phyloP scores from a whole-genome alignment of 805 yeast genomes.

The Tetrapisispora namnaoensis region DNA sequence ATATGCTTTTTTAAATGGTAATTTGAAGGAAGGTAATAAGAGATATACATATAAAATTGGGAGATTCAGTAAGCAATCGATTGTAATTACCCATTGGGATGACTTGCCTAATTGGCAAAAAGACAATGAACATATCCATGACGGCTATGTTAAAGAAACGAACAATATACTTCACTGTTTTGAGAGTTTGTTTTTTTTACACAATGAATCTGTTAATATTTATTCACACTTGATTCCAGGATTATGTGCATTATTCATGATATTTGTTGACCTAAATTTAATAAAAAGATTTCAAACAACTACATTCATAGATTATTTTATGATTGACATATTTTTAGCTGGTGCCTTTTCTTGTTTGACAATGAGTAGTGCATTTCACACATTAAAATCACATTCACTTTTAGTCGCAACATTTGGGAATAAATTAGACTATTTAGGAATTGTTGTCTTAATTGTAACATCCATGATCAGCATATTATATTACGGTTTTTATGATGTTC shows the following conservation, averaged over 20 bases:
- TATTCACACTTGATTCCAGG: constrained; percentile 52
- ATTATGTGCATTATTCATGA: constrained; percentile 12
- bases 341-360: constrained; percentile 53
- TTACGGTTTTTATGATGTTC: constrained; percentile 40
- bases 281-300: constrained; percentile 34
- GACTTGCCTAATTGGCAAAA: constrained; percentile 65
- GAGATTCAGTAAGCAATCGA: background rate
- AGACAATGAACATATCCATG: constrained; percentile 56
- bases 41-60: background rate
- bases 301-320: constrained; percentile 32
- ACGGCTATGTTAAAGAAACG: constrained; percentile 57
- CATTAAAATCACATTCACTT: constrained; percentile 55
- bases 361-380: constrained; percentile 58
- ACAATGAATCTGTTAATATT: constrained; percentile 67
- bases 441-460: constrained; percentile 53
- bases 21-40: background rate
- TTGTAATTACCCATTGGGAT: constrained; percentile 13
- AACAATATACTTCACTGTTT: constrained; percentile 5
- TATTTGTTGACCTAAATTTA: constrained; percentile 25
- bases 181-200: constrained; percentile 43
- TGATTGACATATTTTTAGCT: constrained; percentile 31
- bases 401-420: constrained; percentile 49
- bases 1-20: background rate
- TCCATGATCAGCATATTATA: constrained; percentile 46
- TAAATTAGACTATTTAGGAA: constrained; percentile 67